These are phyloP conservation scores for Nothophytophthora sp. DNA, from an alignment of 352 stramenopile genomes.

Conservation along the genomic window DNA sequence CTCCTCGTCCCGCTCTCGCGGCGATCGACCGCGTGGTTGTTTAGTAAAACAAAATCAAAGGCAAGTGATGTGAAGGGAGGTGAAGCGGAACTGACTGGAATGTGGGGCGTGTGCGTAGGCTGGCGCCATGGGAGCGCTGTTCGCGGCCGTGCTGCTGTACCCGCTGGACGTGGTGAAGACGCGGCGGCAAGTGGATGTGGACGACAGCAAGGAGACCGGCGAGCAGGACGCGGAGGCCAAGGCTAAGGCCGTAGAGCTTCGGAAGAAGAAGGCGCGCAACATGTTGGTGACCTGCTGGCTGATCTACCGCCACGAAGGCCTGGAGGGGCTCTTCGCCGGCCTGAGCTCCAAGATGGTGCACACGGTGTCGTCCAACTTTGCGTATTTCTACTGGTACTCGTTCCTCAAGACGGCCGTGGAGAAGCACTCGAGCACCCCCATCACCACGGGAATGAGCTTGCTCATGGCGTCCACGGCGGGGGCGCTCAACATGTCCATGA, in stretches of 20 bases:
- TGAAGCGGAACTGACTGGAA: not conserved
- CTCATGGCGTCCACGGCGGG: constrained; percentile 75
- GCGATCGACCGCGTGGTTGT: not conserved
- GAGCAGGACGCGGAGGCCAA: constrained; percentile 20
- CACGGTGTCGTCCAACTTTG: constrained; percentile 79
- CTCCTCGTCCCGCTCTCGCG: not conserved
- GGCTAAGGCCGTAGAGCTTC: constrained; percentile 19
- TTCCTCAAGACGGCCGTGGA: constrained; percentile 73
- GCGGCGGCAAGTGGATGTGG: constrained; percentile 57
- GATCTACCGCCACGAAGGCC: constrained; percentile 66
- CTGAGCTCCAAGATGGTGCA: constrained; percentile 78
- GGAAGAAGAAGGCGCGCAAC: constrained; percentile 46
- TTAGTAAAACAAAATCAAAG: constrained; percentile 7
- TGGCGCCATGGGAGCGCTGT: constrained; percentile 75
- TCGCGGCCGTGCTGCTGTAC: constrained; percentile 72
- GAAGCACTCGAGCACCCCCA: constrained; percentile 40
- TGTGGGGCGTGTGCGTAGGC: constrained; percentile 36
- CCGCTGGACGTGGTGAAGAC: constrained; percentile 83
- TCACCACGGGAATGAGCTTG: constrained; percentile 75
- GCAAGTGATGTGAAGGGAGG: no score
- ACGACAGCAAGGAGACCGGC: constrained; percentile 27
- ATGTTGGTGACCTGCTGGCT: constrained; percentile 59
- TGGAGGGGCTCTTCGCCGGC: constrained; percentile 65
- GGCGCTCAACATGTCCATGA: constrained; percentile 89
- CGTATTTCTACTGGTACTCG: constrained; percentile 88